Base-by-base conservation (phyloP, 352 stramenopile species). In the Phytophthora colocasiae region DNA sequence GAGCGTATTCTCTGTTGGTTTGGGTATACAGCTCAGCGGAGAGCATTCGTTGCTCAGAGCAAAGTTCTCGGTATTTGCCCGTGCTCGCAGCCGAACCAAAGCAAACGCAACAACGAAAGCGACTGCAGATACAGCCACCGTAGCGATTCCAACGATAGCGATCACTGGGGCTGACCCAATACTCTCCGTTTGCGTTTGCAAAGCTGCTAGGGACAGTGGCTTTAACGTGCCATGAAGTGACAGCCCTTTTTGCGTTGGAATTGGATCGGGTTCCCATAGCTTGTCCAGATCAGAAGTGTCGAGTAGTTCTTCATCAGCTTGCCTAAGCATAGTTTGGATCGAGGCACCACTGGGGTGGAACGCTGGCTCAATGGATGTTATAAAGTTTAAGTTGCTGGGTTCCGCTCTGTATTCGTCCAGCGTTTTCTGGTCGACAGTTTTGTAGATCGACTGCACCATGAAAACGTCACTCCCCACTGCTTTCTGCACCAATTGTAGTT, bases 401-500 rank as follows among this genome's bases (percentile, higher is more conserved):
- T 61, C 49, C 24, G 26, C 27, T 19, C 41, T 43, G 29, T 78
- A 58, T 24, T 74, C 60, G 19, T 58, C 62, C 24, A 77, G 45
- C 12, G 73, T n/a, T 36, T 85, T 82, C 41, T 85, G 73, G n/a
- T 64, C 56, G 27, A 79, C 52, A 8, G 53, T 57, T 51, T 75
- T 82, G 66, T 77, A 77, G 32, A 82, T 72, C 29, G 76, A 82
- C 71, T 76, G 53, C 36, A 85, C 76, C 19, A 77, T 67, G 67
- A 72, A 84, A 10, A 77, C 39, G 27, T 68, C 60, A 29, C 71
- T 78, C 19, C 41, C 57, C 3, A 52, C 26, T 1, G 52, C 58
- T 58, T 81, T 82, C 60, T 82, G 73, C 4, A 49, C 46, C 27
- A 84, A 19, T 53, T 80, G 71, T 27, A 84, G 19, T 50, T 85